Percentiles rank a stretch among this genome's conserved stretches.
phyloP scores from a whole-genome alignment of 1,284 basidiomycete species.

The Clitocybe nebularis region DNA sequence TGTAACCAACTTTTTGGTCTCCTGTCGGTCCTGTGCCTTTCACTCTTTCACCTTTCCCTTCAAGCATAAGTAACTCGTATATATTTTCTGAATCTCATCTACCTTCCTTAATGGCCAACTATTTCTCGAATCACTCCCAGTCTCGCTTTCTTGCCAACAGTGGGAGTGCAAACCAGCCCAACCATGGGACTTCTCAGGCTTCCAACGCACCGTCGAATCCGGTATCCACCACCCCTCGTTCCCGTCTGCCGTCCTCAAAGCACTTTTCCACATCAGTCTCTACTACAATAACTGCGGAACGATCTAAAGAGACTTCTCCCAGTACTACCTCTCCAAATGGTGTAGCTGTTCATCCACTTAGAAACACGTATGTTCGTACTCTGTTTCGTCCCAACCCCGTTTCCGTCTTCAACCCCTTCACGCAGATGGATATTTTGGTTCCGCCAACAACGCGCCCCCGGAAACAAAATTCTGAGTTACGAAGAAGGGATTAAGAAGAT shows the following conservation, averaged over 20 bases:
- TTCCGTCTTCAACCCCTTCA: slow-evolving; percentile 21
- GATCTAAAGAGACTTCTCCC: slow-evolving; percentile 39
- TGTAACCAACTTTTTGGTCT: slow-evolving; percentile 19
- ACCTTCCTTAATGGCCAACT: slow-evolving; percentile 41
- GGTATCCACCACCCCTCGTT: slow-evolving; percentile 29
- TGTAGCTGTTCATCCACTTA: slow-evolving; percentile 59
- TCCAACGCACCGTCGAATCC: slow-evolving; percentile 18
- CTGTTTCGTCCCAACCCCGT: slow-evolving; percentile 25
- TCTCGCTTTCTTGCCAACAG: slow-evolving; percentile 62
- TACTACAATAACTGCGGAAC: slow-evolving; percentile 33
- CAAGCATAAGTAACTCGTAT: slow-evolving; percentile 7
- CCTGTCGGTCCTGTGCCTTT: slow-evolving; percentile 7
- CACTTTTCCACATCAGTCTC: slow-evolving; percentile 71
- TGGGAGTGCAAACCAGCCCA: slow-evolving; percentile 18
- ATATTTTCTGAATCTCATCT: slow-evolving; percentile 8
- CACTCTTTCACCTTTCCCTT: slow-evolving; percentile 14
- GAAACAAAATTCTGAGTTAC: slow-evolving; percentile 76
- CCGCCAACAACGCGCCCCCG: slow-evolving; percentile 76
- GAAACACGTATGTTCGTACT: slow-evolving; percentile 80
- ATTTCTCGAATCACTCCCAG: slow-evolving; percentile 79
- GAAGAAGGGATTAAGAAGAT: slow-evolving; percentile 87
- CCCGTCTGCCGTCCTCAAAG: slow-evolving; percentile 55
- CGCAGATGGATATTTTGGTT: slow-evolving; percentile 83
- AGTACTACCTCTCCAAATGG: slow-evolving; percentile 33
- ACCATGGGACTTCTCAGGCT: slow-evolving; percentile 13